Evolutionary conservation across 1,284 basidiomycete species (phyloP).

Genomic region (Cryptococcus sp.): DNA sequence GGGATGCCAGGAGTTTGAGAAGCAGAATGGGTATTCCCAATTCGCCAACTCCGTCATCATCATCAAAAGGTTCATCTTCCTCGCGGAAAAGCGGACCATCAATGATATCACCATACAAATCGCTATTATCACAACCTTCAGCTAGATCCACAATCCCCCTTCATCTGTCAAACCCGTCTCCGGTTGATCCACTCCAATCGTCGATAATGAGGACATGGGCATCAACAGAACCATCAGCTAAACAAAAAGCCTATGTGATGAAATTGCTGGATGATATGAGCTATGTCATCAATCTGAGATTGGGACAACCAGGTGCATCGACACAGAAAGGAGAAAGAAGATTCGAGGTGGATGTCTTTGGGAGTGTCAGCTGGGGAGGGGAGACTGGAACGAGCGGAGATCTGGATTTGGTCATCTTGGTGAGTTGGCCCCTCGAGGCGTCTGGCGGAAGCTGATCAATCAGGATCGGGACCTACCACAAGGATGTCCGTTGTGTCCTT

Average conservation of each 20-base stretch:
- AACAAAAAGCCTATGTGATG: conserved; percentile 8
- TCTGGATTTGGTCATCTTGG: conserved; percentile 41
- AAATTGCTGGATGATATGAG: conserved; percentile 16
- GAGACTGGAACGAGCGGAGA: conserved; percentile 37
- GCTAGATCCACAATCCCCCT: conserved; percentile 12
- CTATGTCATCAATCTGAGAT: neutral
- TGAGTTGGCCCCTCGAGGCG: conserved; percentile 9
- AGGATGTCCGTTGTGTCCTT: conserved; percentile 28
- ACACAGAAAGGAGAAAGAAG: conserved; percentile 7
- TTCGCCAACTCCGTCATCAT: neutral
- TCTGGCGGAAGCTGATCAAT: conserved; percentile 6
- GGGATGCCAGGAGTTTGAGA: neutral
- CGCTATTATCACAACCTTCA: conserved; percentile 14
- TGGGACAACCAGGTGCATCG: neutral
- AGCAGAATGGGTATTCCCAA: neutral
- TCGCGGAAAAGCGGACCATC: no score
- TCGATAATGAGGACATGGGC: conserved; percentile 21
- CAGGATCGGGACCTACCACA: conserved; percentile 29
- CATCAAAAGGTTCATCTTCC: neutral
- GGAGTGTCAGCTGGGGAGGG: conserved; percentile 47
- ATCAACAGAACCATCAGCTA: conserved; percentile 15
- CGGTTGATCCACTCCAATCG: conserved; percentile 15
- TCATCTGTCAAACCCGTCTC: conserved; percentile 2
- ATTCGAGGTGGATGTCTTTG: conserved; percentile 45
- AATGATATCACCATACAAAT: conserved; percentile 18